Evolutionary conservation across 139 green algal genomes (phyloP).

Genomic region (Monoraphidium neglectum): DNA sequence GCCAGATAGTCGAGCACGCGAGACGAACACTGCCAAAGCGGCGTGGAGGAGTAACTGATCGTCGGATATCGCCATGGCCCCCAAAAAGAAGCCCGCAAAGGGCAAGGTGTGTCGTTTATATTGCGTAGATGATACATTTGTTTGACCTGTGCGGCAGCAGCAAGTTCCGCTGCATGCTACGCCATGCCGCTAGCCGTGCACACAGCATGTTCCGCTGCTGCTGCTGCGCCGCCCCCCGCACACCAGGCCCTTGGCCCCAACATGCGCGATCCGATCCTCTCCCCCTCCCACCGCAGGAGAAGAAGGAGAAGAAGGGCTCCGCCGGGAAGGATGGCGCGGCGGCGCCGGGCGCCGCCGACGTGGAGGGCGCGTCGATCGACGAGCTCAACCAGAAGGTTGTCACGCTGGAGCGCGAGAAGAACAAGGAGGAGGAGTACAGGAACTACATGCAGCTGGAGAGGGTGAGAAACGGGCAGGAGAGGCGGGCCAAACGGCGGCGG

Average conservation of each 20-base stretch:
- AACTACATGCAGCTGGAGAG: slow-evolving; percentile 95
- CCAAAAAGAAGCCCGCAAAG: slow-evolving; percentile 33
- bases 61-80: slow-evolving; percentile 18
- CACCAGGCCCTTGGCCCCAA: too few species aligned
- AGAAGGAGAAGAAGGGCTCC: slow-evolving; percentile 46
- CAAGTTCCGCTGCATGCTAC: background rate
- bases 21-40: too few species aligned
- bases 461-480: slow-evolving; percentile 36
- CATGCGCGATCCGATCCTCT: background rate
- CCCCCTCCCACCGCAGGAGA: background rate
- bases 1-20: too few species aligned
- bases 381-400: slow-evolving; percentile 79
- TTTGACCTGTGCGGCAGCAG: background rate
- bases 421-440: slow-evolving; percentile 85
- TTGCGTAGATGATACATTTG: background rate
- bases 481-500: background rate
- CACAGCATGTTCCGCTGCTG: too few species aligned
- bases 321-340: slow-evolving; percentile 46
- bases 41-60: too few species aligned
- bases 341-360: slow-evolving; percentile 42
- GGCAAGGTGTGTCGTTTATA: background rate
- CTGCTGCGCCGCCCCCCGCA: too few species aligned
- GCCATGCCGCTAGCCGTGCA: background rate
- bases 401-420: slow-evolving; percentile 84
- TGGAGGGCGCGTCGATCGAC: slow-evolving; percentile 70